Evolutionary conservation across 148 eudicot species (phyloP), one percentile per base, ranked within the genome.

Genomic region (Fallopia convolvulus): DNA sequence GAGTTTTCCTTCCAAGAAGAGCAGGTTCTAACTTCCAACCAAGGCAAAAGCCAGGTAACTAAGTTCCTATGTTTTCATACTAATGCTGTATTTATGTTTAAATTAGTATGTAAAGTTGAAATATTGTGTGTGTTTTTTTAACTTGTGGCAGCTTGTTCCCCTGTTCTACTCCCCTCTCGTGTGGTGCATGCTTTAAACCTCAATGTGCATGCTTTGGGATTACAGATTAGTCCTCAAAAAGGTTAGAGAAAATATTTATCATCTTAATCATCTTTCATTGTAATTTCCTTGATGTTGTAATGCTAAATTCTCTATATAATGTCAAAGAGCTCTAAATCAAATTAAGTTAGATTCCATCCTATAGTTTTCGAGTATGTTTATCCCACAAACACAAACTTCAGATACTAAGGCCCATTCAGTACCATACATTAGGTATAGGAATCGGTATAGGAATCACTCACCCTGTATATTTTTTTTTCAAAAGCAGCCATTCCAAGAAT

Each of bases 101-200:
- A 30, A 39, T 70, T 30, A 13, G 26, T 71, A 32, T 40, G 20
- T 20, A 30, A 21, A 14, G 20, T 41, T 6, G 2, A 21, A 68
- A 8, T 33, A 5, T 63, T 7, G 18, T 23, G 30, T 42, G n/a
- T n/a, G n/a, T 26, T 26, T 48, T 36, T 52, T 33, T 20, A 9
- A 21, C 4, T 58, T 44, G 36, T 3, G 76, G 83, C 83, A 91
- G 96, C 85, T 76, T 82, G 89, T 74, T 81, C 92, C 63, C 91
- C 96, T 0, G 91, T 91, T 80, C 83, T 91, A 60, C 90, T 91
- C 42, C 96, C 96, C 23, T 72, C 89, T 40, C 89, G 92, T 11
- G 92, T 91, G 40, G 89, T 91, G 14, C 90, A 88, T 40, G 87
- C 92, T 33, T 84, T 91, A 52, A 88, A 91, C 80, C 89, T 91